Evolutionary conservation across 2,329 filamentous ascomycete genomes (phyloP), one percentile per base, ranked within the genome.

Genomic region (Cordyceps fumosorosea): DNA sequence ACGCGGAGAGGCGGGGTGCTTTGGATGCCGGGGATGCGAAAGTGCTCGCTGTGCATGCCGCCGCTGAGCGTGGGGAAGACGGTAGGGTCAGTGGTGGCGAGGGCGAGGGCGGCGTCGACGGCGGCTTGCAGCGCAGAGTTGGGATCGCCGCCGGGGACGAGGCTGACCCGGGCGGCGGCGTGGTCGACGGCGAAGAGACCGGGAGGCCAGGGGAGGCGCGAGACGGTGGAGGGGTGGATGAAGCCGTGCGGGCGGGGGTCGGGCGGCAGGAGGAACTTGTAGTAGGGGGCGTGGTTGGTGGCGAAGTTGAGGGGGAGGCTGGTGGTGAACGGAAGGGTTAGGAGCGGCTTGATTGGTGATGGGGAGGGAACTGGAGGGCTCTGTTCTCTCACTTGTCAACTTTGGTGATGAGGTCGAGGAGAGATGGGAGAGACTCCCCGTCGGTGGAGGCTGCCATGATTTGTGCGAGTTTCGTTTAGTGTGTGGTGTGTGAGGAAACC

Each of bases 191-290:
- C 50, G 66, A 81, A 79, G 22, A 29, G 29, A 7, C 71, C 65
- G 0, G 70, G 2, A 0, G 78, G 78, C 77, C 78, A 80, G 3
- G 80, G 79, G 72, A 84, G 79, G 47, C 73, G 72, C 34, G 72
- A 62, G 16, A 82, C 77, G 18, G 76, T 81, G 54, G 70, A 70
- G 3, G 77, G 76, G 55, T 78, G 75, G 53, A 84, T 73, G 70
- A 81, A 81, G 66, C 81, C 81, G 64, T 84, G 81, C 0, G 79
- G 73, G 4, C 77, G 73, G 20, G 72, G 63, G 63, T 83, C 80
- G 2, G 75, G 69, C 1, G 76, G 73, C 12, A 84, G 73, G 10
- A 75, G 68, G 40, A 84, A 76, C 62, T 73, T 74, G 66, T 81
- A 83, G 64, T 81, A 77, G 5, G 73, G 74, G 10, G 42, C 20